Percentiles rank a stretch among this genome's conserved stretches.
phyloP scores from a whole-genome alignment of 345 rosid species.

The Bruguiera gymnorhiza region DNA sequence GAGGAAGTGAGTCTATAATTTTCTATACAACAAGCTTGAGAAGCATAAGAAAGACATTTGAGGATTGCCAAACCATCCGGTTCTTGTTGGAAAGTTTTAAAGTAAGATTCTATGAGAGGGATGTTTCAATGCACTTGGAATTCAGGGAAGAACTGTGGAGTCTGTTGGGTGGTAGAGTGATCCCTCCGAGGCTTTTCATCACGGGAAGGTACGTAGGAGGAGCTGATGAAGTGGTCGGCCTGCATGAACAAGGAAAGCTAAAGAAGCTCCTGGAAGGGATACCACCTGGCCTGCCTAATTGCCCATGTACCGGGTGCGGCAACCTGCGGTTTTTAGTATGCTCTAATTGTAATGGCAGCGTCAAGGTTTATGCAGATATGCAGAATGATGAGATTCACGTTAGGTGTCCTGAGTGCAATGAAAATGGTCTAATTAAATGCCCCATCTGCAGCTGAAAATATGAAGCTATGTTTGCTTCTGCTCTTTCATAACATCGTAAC shows the following conservation, averaged over 20 bases:
- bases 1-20: constrained; percentile 59
- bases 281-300: constrained; percentile 24
- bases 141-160: constrained; percentile 80
- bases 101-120: constrained; percentile 57
- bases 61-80: constrained; percentile 59
- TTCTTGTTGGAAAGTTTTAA: constrained; percentile 60
- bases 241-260: constrained; percentile 82
- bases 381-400: constrained; percentile 27
- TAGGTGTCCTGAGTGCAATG: constrained; percentile 70
- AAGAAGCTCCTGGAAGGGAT: constrained; percentile 64
- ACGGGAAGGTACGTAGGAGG: constrained; percentile 81
- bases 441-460: constrained; percentile 50
- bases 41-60: constrained; percentile 78
- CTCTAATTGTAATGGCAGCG: constrained; percentile 67
- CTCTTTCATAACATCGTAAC: background rate
- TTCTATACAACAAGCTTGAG: constrained; percentile 78
- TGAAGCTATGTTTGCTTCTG: background rate
- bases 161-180: constrained; percentile 44
- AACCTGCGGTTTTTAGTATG: constrained; percentile 64
- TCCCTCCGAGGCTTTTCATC: constrained; percentile 77
- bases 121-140: constrained; percentile 70
- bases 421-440: constrained; percentile 79
- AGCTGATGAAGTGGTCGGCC: constrained; percentile 63
- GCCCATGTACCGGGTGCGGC: constrained; percentile 46
- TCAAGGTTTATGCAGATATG: constrained; percentile 40